Evolutionary conservation across 768 basidiomycete genomes (phyloP), one percentile per base, ranked within the genome.

Genomic region (Collybia sp.): DNA sequence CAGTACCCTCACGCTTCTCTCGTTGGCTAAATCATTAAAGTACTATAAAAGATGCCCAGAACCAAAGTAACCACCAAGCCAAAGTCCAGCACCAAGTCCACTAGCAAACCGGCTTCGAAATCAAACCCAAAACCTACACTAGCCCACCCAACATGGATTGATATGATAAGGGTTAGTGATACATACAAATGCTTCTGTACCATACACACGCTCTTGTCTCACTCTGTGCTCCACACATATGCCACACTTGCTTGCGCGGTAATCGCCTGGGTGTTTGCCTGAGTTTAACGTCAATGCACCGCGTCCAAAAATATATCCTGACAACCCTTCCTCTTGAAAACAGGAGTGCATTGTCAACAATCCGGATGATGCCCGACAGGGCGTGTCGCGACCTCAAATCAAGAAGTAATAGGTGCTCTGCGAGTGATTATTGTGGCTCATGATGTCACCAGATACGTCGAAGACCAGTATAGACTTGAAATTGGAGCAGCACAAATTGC

Each of bases 381-480:
- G 92, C 56, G 93, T 94, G 51, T 94, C 91, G 54, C 84, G 94
- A 40, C 88, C 84, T 45, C 79, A 84, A 58, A 93, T 96, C 72
- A 96, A 96, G 82, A 95, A 90, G 88, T 94, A 72, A 48, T 56
- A n/a, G 25, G 25, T 8, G 8, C 25, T 8, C 25, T 4, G 4
- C 25, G 25, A 8, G 8, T 25, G 3, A 25, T 25, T 25, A 8
- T 25, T 25, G 25, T 25, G 25, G 25, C 25, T 25, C 25, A 25
- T 25, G 25, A 8, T 8, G 25, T 4, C 20, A 42, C 20, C 46
- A 93, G 91, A 72, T 96, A 68, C 64, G 84, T 96, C 45, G 91
- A 92, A 67, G 73, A 78, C 47, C 81, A 75, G 56, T 96, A 93
- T 74, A 82, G 83, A 57, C 71, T 96, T 45, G 79, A 83, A 55